Evolutionary conservation across 345 rosid species (phyloP).

Genomic region (Zanthoxylum bungeanum): DNA sequence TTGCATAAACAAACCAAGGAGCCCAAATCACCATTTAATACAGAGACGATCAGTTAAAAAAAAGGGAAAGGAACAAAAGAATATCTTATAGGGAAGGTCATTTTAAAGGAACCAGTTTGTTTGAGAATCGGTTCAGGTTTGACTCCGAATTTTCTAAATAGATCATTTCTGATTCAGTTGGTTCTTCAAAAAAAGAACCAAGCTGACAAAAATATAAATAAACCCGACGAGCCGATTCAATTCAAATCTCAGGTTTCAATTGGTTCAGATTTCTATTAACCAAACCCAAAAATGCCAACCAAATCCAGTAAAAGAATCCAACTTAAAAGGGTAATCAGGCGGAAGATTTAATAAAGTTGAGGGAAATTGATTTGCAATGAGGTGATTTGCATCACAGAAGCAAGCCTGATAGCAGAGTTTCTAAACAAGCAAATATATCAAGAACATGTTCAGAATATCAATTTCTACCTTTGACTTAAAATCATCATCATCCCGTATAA

Average conservation of each 20-base stretch:
- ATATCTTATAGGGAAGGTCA: background rate
- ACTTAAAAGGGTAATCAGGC: background rate
- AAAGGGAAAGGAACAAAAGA: background rate
- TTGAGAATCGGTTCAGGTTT: background rate
- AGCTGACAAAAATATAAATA: too few relatives aligned
- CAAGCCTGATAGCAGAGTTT: background rate
- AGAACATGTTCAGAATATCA: background rate
- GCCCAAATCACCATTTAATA: background rate
- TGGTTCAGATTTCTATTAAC: background rate
- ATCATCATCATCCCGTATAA: slow-evolving; percentile 78
- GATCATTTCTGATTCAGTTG: background rate
- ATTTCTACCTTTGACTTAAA: slow-evolving; percentile 77
- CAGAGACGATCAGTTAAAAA: background rate
- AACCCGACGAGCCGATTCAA: background rate
- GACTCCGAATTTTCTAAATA: background rate
- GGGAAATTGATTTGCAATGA: background rate
- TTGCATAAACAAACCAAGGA: background rate
- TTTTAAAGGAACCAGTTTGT: too few relatives aligned
- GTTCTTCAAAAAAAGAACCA: background rate
- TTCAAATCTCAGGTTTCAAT: background rate
- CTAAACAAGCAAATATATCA: slow-evolving; percentile 8
- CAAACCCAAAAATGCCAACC: background rate
- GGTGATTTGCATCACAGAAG: background rate
- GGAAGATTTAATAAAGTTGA: background rate
- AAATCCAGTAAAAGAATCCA: background rate